Evolutionary conservation across 164 flowering plant species (phyloP).

Genomic region (Amborella trichopoda): DNA sequence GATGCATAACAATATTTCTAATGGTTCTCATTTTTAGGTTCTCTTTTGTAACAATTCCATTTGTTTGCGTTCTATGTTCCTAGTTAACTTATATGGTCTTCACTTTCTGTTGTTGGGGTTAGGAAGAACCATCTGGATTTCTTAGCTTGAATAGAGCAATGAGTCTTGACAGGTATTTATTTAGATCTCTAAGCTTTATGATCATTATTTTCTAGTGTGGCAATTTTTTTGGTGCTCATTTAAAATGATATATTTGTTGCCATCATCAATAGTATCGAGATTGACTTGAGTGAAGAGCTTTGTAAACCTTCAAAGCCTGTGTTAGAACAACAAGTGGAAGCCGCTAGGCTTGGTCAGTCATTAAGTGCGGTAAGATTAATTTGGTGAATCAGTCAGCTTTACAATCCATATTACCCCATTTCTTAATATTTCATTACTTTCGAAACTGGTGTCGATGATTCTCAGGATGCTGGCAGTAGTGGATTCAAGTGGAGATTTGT

Average conservation of each 20-base stretch:
- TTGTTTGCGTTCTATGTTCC: no score
- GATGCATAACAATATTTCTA: no score
- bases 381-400: not conserved
- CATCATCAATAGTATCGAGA: slow-evolving; percentile 43
- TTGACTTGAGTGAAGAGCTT: slow-evolving; percentile 83
- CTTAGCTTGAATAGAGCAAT: slow-evolving; percentile 75
- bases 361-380: slow-evolving; percentile 27
- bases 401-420: not conserved
- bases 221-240: no score
- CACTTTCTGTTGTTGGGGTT: slow-evolving; percentile 5
- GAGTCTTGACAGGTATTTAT: slow-evolving; percentile 77
- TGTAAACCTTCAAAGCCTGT: slow-evolving; percentile 26
- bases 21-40: no score
- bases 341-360: slow-evolving; percentile 16
- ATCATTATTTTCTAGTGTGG: no score
- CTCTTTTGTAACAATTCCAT: no score
- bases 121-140: slow-evolving; percentile 80
- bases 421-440: not conserved
- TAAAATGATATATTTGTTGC: no score
- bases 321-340: slow-evolving; percentile 24
- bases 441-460: slow-evolving; percentile 5
- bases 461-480: slow-evolving; percentile 23
- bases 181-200: no score
- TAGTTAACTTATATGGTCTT: not conserved
- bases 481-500: slow-evolving; percentile 62